These are phyloP conservation scores for Paramecium primaurelia DNA, from an alignment of 73 alveolate species.

Conservation along the genomic window DNA sequence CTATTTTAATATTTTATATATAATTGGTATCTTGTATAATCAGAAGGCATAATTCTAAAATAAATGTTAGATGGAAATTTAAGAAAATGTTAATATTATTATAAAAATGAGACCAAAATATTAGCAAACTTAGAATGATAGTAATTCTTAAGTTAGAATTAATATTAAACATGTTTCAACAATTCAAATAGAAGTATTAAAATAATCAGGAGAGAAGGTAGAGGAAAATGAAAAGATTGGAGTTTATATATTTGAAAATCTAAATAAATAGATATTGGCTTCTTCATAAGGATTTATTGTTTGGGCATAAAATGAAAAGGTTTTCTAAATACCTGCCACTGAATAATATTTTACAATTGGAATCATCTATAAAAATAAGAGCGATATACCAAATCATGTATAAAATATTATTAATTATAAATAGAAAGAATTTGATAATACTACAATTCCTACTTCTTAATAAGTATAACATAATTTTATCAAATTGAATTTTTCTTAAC, in stretches of 20 bases:
- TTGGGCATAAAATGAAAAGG: not conserved
- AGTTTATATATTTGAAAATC: not conserved
- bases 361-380: not conserved
- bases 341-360: not conserved
- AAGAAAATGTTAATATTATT: not conserved
- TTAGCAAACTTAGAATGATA: slow-evolving; percentile 1
- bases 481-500: not conserved
- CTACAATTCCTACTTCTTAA: not conserved
- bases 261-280: not conserved
- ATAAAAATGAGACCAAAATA: slow-evolving; percentile 14
- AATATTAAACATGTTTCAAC: not conserved
- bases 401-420: not conserved
- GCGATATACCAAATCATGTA: not conserved
- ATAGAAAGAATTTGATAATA: not conserved
- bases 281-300: not conserved
- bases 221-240: not conserved
- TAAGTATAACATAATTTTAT: not conserved
- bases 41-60: not conserved
- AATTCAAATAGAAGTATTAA: not conserved
- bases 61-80: not conserved
- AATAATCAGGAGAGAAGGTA: slow-evolving; percentile 2
- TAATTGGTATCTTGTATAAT: not conserved
- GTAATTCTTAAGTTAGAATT: not conserved
- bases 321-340: not conserved
- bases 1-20: not conserved